phyloP scores from a whole-genome alignment of 139 green algal genomes.

The Medakamo hakoo region DNA sequence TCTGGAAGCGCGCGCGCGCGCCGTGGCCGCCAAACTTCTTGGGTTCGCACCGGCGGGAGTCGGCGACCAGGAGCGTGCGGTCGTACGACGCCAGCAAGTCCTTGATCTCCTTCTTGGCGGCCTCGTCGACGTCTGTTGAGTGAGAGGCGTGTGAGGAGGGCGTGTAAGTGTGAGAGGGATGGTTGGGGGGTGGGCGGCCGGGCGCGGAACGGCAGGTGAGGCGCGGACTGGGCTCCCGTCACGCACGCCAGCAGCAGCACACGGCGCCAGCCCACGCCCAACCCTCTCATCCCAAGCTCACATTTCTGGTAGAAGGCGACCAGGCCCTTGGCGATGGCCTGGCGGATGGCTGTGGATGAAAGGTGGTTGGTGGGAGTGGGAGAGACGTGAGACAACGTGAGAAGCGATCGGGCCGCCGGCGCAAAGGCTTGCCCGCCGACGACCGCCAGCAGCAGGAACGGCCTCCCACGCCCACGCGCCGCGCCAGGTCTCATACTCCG shows the following conservation, averaged over 20 bases:
- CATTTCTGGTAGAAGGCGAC: slow-evolving; percentile 99
- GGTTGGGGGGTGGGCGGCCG: background rate
- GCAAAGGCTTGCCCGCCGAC: too few relatives aligned
- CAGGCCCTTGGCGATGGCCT: slow-evolving; percentile 95
- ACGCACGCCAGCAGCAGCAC: background rate
- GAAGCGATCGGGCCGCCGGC: too few relatives aligned
- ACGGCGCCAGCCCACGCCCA: slow-evolving; percentile 20
- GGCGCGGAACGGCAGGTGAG: background rate
- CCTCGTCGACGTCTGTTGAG: slow-evolving; percentile 96
- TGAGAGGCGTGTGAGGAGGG: too few relatives aligned
- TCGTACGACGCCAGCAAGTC: slow-evolving; percentile 88
- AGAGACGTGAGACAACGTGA: too few relatives aligned
- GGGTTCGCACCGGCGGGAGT: slow-evolving; percentile 91
- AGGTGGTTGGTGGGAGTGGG: too few relatives aligned
- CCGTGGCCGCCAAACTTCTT: slow-evolving; percentile 99
- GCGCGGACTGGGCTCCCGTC: background rate
- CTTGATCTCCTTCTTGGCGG: slow-evolving; percentile 97
- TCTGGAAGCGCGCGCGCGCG: slow-evolving; percentile 91
- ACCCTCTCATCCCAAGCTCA: slow-evolving; percentile 14
- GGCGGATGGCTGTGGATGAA: too few relatives aligned
- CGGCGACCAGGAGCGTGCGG: slow-evolving; percentile 92
- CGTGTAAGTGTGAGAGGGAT: background rate
- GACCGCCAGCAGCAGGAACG: too few relatives aligned
- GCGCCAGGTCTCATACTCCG: too few relatives aligned
- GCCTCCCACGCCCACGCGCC: too few relatives aligned